Evolutionary conservation across 495 filamentous ascomycete species (phyloP), one percentile per base, ranked within the genome.

Genomic region (Chaetomium cochliodes): DNA sequence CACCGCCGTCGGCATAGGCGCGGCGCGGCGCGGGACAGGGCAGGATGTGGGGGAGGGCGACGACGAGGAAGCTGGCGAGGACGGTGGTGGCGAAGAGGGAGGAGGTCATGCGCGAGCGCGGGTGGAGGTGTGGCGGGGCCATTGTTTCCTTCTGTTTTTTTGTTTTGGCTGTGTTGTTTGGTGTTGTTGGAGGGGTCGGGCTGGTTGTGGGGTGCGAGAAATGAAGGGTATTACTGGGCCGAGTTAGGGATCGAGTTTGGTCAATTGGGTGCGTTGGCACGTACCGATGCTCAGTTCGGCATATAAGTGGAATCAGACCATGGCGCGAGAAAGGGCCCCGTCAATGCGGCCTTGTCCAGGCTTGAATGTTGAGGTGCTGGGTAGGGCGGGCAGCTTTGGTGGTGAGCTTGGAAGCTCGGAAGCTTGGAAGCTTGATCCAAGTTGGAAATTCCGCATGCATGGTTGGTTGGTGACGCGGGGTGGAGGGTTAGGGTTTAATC

Each of bases 1-100:
- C 47, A 15, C 60, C 85, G 44, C 83, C 88, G 73, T 93, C 90
- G 69, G 89, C 87, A 65, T 87, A 87, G 39, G 87, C 85, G 46
- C 86, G 80, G 64, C 89, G 83, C n/a, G 18, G 89, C 57, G 91
- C 89, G 5, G 94, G 94, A 76, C 94, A 98, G 1, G 94, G 94
- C 52, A 98, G 83, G n/a, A 96, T 71, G 71, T 98, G 94, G 28
- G 94, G 94, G 57, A 96, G 81, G 49, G 85, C 90, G 65, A 98
- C 94, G 63, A 97, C 91, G 67, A 96, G 82, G 73, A 98, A 96
- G 67, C 89, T 91, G 25, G 91, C 85, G n/a, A 90, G 80, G 42
- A 97, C 83, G n/a, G 92, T 97, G n/a, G 88, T 90, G 53, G 92
- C 91, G 80, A 98, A 98, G 30, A 98, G 88, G 28, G 92, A 92